These are phyloP conservation scores for Pseudocercospora pini-densiflorae DNA, from an alignment of 2,329 filamentous ascomycete species.

Conservation along the genomic window DNA sequence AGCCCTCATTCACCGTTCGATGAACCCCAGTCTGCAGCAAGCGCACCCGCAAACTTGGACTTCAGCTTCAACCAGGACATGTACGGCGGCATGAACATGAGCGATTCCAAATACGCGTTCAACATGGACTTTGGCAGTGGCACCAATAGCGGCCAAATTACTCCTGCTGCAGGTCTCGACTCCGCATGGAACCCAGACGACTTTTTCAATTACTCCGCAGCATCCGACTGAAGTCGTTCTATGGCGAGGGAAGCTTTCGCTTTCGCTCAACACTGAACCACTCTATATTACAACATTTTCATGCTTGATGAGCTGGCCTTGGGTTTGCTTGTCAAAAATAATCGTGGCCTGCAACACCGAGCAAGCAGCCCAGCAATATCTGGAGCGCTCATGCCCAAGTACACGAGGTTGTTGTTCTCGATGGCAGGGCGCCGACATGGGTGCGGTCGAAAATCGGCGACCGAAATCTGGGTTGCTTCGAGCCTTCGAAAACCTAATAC, in stretches of 20 bases:
- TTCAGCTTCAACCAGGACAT: conserved; percentile 23
- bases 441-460: neutral
- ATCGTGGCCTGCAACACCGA: neutral
- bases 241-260: neutral
- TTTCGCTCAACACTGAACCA: neutral
- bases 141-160: conserved; percentile 24
- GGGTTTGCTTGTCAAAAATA: neutral
- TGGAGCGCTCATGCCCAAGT: neutral
- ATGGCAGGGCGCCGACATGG: neutral
- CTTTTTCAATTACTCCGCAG: conserved; percentile 29
- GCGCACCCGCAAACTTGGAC: conserved; percentile 23
- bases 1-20: conserved; percentile 4
- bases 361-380: neutral
- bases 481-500: neutral
- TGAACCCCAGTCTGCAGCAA: conserved; percentile 25
- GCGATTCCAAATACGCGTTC: conserved; percentile 20
- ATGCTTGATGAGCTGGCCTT: neutral
- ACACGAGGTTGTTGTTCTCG: neutral
- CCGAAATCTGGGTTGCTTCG: neutral
- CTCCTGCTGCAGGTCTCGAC: conserved; percentile 21
- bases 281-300: neutral
- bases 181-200: conserved; percentile 28
- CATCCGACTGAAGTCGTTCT: conserved; percentile 13
- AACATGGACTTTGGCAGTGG: conserved; percentile 20
- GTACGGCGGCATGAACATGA: conserved; percentile 10